Evolutionary conservation across 352 stramenopile genomes (phyloP), one percentile per base, ranked within the genome.

Genomic region (Globisporangium paddicum): DNA sequence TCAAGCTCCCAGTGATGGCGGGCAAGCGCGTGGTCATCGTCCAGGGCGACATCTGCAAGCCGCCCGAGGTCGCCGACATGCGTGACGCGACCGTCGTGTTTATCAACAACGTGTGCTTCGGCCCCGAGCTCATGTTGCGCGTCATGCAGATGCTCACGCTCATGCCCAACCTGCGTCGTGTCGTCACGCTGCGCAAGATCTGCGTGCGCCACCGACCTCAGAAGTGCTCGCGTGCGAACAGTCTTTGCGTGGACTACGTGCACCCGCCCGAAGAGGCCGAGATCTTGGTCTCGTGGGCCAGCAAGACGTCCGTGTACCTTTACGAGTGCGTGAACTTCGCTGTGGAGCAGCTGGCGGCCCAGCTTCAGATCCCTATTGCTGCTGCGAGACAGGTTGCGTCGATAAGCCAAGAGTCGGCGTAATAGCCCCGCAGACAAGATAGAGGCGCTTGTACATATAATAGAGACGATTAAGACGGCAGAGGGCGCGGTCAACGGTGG

Each of bases 21-120:
- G 61, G 64, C 45, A 94, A 90, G 53, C 59, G 62, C n/a, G 64
- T 90, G 16, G 54, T 73, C 21, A 83, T 94, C 26, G 72, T 89
- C 32, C 82, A 84, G 32, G 84, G 84, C 9, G 84, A 94, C 37
- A 90, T 94, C 13, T 87, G 79, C 61, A 67, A 72, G 38, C 80
- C 82, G 45, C 79, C 82, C 2, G 67, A 73, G 25, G 53, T 64
- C 23, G 75, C 79, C 14, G 63, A 75, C 21, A 68, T 92, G 57
- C 75, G 75, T 69, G 82, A 92, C 28, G 84, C 84, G 21, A 92
- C 84, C 0, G 84, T 94, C 40, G 75, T 92, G 42, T 94, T 94
- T 57, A 90, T 94, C 62, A 94, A 94, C 67, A 93, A 93, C 56
- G 84, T 94, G 16, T 85, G 85, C 66, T 92, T 94, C 40, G 77